phyloP scores from a whole-genome alignment of 192 early-diverging fungal genomes.

The Spizellomyces punctatus region DNA sequence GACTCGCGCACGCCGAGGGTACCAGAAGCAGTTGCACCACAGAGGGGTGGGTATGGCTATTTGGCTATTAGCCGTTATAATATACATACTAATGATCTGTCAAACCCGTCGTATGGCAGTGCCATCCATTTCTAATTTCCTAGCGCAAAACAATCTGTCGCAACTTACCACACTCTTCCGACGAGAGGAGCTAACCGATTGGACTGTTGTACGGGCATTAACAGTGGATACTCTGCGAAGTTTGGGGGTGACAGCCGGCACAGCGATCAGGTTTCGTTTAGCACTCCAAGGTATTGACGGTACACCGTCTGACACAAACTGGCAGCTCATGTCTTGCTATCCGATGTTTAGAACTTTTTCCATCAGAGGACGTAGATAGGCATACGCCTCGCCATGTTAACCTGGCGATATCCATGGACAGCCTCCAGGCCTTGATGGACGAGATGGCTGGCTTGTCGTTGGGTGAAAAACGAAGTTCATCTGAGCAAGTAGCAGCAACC shows the following conservation, averaged over 20 bases:
- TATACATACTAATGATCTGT: no score
- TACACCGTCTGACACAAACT: background rate
- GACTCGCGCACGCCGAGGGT: no score
- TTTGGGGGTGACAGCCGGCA: constrained; percentile 25
- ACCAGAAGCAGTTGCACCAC: no score
- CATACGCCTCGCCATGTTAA: background rate
- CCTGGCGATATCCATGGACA: constrained; percentile 17
- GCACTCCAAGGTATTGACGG: constrained; percentile 16
- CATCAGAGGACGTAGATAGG: background rate
- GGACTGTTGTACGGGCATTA: constrained; percentile 17
- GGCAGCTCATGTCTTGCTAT: background rate
- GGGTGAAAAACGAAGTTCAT: background rate
- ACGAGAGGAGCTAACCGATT: constrained; percentile 26
- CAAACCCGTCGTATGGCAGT: no score
- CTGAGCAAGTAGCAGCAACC: no score
- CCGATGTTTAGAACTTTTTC: background rate
- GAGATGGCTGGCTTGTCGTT: constrained; percentile 24
- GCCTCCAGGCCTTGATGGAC: constrained; percentile 31
- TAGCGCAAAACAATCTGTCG: constrained; percentile 15
- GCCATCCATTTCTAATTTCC: constrained; percentile 12
- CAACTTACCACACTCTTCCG: constrained; percentile 8
- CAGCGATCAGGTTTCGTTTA: constrained; percentile 21
- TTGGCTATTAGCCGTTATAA: no score
- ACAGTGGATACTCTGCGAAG: constrained; percentile 20
- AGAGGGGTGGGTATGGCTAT: no score